Conservation (phyloP, 305 asterid species). For the Euphrasia arctica region DNA sequence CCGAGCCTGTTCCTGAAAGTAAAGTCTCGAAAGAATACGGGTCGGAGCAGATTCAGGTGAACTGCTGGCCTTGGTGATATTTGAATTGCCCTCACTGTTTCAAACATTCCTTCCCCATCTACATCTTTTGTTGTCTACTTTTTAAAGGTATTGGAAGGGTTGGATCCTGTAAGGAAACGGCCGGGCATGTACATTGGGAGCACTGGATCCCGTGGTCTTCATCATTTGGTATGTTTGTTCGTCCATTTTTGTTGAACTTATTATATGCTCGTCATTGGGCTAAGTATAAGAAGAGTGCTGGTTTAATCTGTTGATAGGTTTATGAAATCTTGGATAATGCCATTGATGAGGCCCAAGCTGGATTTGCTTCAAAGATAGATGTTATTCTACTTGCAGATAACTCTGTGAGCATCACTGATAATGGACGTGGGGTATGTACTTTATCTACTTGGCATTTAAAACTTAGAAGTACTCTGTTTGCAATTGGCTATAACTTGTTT, state of each 20-base stretch:
- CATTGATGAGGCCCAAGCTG: slow-evolving; percentile 95
- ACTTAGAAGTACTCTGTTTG: background rate
- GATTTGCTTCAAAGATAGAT: slow-evolving; percentile 80
- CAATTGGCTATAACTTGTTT: too few relatives aligned
- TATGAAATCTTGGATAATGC: slow-evolving; percentile 97
- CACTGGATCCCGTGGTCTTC: slow-evolving; percentile 91
- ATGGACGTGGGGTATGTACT: slow-evolving; percentile 93
- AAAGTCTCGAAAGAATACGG: slow-evolving; percentile 68
- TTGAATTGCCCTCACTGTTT: background rate
- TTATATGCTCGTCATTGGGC: slow-evolving; percentile 12
- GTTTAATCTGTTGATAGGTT: slow-evolving; percentile 47
- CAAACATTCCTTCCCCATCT: background rate
- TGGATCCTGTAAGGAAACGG: slow-evolving; percentile 89
- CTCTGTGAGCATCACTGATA: slow-evolving; percentile 85
- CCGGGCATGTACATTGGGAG: slow-evolving; percentile 98
- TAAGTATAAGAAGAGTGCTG: slow-evolving; percentile 10
- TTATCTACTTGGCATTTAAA: slow-evolving; percentile 20
- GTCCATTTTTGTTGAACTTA: background rate
- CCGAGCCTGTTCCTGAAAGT: slow-evolving; percentile 57
- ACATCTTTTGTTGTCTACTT: slow-evolving; percentile 10
- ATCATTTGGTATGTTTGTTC: slow-evolving; percentile 66
- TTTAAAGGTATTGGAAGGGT: slow-evolving; percentile 82
- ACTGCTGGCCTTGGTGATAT: slow-evolving; percentile 22
- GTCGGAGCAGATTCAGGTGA: slow-evolving; percentile 96
- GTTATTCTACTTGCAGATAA: slow-evolving; percentile 70